Percentiles rank a stretch among this genome's conserved stretches.
These are phyloP conservation scores for Calonectria henricotiae DNA, from an alignment of 2,329 filamentous ascomycete species.

Conservation along the genomic window DNA sequence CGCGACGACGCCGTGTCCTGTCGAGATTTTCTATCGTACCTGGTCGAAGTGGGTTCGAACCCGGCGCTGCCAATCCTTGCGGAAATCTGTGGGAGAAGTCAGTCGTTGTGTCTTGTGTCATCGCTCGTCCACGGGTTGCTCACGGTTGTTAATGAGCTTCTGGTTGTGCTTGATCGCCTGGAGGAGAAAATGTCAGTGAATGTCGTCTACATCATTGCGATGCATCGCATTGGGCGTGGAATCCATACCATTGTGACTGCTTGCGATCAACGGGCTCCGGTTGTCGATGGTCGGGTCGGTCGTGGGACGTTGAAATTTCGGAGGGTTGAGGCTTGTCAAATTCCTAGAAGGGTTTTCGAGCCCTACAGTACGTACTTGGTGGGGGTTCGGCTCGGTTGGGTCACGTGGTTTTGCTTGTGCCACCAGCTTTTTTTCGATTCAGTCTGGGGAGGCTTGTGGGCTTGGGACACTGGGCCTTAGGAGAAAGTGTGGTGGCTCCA, in stretches of 20 bases:
- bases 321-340: slow-evolving; percentile 60
- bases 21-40: slow-evolving; percentile 73
- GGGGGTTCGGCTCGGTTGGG: slow-evolving; percentile 51
- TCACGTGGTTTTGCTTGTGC: slow-evolving; percentile 44
- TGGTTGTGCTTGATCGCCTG: slow-evolving; percentile 99
- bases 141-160: slow-evolving; percentile 96
- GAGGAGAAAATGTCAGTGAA: slow-evolving; percentile 55
- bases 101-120: slow-evolving; percentile 58
- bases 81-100: slow-evolving; percentile 81
- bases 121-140: slow-evolving; percentile 61
- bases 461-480: slow-evolving; percentile 1
- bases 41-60: slow-evolving; percentile 99
- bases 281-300: slow-evolving; percentile 63
- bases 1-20: slow-evolving; percentile 40
- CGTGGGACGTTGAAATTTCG: slow-evolving; percentile 61
- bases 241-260: slow-evolving; percentile 70
- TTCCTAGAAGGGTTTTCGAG: slow-evolving; percentile 63
- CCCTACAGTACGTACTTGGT: slow-evolving; percentile 60
- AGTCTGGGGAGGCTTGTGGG: background rate
- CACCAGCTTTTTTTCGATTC: background rate
- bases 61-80: slow-evolving; percentile 99
- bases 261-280: slow-evolving; percentile 67
- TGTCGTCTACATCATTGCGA: slow-evolving; percentile 40
- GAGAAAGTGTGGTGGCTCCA: background rate
- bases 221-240: slow-evolving; percentile 46